These are phyloP conservation scores for Coemansia sp. DNA, from an alignment of 192 early-diverging fungal genomes.

Conservation along the genomic window DNA sequence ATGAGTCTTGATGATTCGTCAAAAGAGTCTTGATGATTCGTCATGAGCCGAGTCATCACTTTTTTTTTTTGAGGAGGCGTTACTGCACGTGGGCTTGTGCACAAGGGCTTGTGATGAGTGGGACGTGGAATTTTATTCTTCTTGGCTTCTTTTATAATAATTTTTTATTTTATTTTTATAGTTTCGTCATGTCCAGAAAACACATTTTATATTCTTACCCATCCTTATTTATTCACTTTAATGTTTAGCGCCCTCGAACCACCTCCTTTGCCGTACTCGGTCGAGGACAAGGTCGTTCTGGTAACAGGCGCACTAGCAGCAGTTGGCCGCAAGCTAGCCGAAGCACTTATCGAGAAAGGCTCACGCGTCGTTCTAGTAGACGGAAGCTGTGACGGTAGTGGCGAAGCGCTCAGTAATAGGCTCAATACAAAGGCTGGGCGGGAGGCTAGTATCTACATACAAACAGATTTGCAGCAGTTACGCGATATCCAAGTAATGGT, in stretches of 20 bases:
- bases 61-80: too few relatives aligned
- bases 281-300: constrained; percentile 39
- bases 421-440: constrained; percentile 8
- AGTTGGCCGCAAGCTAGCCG: constrained; percentile 24
- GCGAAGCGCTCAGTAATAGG: constrained; percentile 17
- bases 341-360: constrained; percentile 15
- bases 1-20: too few relatives aligned
- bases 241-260: not conserved
- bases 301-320: constrained; percentile 36
- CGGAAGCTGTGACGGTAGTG: constrained; percentile 24
- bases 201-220: too few relatives aligned
- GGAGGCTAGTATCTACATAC: constrained; percentile 20
- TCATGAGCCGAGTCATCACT: too few relatives aligned
- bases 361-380: constrained; percentile 29
- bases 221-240: too few relatives aligned
- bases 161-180: constrained; percentile 19
- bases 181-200: not conserved
- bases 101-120: too few relatives aligned
- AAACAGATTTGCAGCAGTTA: constrained; percentile 18
- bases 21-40: not conserved
- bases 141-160: not conserved
- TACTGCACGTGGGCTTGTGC: too few relatives aligned
- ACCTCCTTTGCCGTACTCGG: constrained; percentile 6
- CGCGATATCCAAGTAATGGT: constrained; percentile 36
- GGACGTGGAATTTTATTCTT: not conserved